These are phyloP conservation scores for Tuber borchii DNA, from an alignment of 495 filamentous ascomycete genomes.

Conservation along the genomic window DNA sequence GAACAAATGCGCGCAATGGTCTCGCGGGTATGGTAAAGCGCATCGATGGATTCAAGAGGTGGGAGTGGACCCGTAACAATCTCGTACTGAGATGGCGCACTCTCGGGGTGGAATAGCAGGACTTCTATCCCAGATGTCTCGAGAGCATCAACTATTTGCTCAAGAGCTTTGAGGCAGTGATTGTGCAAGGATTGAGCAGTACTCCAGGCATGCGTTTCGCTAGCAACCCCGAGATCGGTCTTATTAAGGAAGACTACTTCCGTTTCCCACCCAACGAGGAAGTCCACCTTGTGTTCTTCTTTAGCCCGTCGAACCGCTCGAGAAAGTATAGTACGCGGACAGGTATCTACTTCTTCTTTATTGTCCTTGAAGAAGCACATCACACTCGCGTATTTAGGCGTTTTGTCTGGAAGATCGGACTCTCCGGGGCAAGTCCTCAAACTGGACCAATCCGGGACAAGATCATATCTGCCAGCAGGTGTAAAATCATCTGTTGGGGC, in stretches of 20 bases:
- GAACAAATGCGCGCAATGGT: constrained; percentile 57
- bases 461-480: constrained; percentile 54
- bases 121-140: constrained; percentile 58
- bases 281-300: constrained; percentile 45
- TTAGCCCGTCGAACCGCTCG: constrained; percentile 49
- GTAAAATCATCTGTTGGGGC: constrained; percentile 44
- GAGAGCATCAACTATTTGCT: constrained; percentile 58
- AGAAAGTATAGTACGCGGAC: constrained; percentile 56
- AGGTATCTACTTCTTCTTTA: constrained; percentile 47
- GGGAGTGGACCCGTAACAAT: constrained; percentile 62
- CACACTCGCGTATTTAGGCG: constrained; percentile 50
- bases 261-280: constrained; percentile 73
- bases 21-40: constrained; percentile 64
- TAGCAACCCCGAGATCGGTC: constrained; percentile 39
- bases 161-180: constrained; percentile 53
- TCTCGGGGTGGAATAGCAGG: constrained; percentile 72
- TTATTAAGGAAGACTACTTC: constrained; percentile 64
- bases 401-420: constrained; percentile 18
- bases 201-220: constrained; percentile 58
- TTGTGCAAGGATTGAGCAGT: constrained; percentile 52
- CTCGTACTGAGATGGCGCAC: constrained; percentile 70
- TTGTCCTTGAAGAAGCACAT: constrained; percentile 56
- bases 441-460: constrained; percentile 57
- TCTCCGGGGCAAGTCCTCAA: constrained; percentile 52
- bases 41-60: constrained; percentile 65